A percentile compares a stretch with the other conserved stretches of the same genome.
Conservation (phyloP, 2,329 filamentous ascomycete genomes). For the Huntiella abstrusa region DNA sequence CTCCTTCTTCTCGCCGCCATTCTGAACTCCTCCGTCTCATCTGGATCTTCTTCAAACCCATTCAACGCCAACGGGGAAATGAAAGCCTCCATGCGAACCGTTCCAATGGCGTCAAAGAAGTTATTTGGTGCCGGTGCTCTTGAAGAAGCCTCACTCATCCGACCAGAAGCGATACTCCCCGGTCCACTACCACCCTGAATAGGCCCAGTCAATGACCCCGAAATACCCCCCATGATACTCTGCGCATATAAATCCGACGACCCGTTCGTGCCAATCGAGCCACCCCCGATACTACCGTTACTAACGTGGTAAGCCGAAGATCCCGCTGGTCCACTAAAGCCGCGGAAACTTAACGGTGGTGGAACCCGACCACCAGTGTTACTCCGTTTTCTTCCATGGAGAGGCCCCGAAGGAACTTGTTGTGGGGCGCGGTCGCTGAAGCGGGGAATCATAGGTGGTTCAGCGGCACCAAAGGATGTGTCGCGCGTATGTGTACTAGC, state of each 20-base stretch:
- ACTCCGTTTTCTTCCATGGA: constrained; percentile 70
- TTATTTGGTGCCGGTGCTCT: constrained; percentile 28
- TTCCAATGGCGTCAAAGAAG: constrained; percentile 79
- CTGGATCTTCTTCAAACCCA: constrained; percentile 26
- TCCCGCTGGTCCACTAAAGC: constrained; percentile 44
- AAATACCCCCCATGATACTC: constrained; percentile 15
- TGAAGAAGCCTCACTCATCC: constrained; percentile 38
- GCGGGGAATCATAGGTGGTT: constrained; percentile 53
- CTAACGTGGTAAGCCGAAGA: constrained; percentile 25
- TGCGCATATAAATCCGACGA: constrained; percentile 43
- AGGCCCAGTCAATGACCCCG: constrained; percentile 18
- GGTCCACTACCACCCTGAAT: constrained; percentile 17
- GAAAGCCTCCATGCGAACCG: constrained; percentile 93
- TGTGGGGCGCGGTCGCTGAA: constrained; percentile 35
- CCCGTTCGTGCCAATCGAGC: constrained; percentile 36
- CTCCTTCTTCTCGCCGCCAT: constrained; percentile 31
- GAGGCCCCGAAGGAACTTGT: constrained; percentile 17
- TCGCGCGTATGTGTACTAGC: constrained; percentile 27
- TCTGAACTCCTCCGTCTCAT: constrained; percentile 31
- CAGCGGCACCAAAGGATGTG: constrained; percentile 40
- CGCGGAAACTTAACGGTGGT: constrained; percentile 56
- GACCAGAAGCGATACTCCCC: constrained; percentile 20
- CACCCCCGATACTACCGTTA: constrained; percentile 37
- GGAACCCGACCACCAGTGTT: constrained; percentile 64
- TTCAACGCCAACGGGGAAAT: constrained; percentile 45